Conservation (phyloP, 108 stramenopile genomes). For the Skeletonema menzelii region DNA sequence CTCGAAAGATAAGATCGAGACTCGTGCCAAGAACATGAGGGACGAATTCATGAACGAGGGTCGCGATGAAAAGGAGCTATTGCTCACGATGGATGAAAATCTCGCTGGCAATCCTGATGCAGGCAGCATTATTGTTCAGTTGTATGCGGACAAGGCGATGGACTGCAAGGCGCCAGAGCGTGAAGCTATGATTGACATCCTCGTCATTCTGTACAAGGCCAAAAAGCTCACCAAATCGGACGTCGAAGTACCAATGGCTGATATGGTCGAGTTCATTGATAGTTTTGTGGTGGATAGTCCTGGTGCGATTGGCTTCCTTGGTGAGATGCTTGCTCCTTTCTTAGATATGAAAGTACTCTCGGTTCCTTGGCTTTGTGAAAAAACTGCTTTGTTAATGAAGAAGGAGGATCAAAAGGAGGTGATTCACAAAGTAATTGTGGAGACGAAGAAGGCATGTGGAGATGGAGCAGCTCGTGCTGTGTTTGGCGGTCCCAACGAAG, state of each 20-base stretch:
- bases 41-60: slow-evolving; percentile 67
- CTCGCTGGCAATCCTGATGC: slow-evolving; percentile 57
- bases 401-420: slow-evolving; percentile 18
- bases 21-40: slow-evolving; percentile 64
- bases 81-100: slow-evolving; percentile 68
- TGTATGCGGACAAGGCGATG: slow-evolving; percentile 53
- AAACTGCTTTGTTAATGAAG: slow-evolving; percentile 6
- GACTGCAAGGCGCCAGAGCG: slow-evolving; percentile 75
- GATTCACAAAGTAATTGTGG: slow-evolving; percentile 13
- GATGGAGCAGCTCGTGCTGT: slow-evolving; percentile 8
- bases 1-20: slow-evolving; percentile 59
- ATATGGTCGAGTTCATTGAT: slow-evolving; percentile 76
- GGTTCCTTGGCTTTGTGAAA: slow-evolving; percentile 69
- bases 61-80: slow-evolving; percentile 60
- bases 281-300: slow-evolving; percentile 67
- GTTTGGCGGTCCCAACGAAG: slow-evolving; percentile 16
- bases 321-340: slow-evolving; percentile 57
- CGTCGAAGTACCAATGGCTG: slow-evolving; percentile 50
- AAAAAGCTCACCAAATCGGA: slow-evolving; percentile 53
- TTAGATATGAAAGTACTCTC: slow-evolving; percentile 53
- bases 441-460: slow-evolving; percentile 10
- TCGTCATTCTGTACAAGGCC: slow-evolving; percentile 57
- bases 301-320: slow-evolving; percentile 59
- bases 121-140: slow-evolving; percentile 54
- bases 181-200: slow-evolving; percentile 52